Conservation (phyloP, 2,329 filamentous ascomycete genomes). For the Pleurostoma richardsiae region DNA sequence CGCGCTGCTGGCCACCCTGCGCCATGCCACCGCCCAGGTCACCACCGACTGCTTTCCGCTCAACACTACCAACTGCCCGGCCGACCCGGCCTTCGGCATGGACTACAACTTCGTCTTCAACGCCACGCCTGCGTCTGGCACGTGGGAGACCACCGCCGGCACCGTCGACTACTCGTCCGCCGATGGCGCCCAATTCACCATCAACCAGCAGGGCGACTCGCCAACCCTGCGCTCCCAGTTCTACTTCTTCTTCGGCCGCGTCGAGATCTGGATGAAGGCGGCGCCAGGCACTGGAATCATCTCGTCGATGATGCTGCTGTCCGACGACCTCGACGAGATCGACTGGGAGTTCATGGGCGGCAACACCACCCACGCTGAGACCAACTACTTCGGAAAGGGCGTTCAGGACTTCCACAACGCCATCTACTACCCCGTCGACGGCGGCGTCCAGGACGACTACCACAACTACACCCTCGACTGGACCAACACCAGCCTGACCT, state of each 20-base stretch:
- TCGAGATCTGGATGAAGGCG: conserved; percentile 74
- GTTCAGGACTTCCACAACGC: conserved; percentile 58
- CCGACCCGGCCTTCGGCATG: conserved; percentile 66
- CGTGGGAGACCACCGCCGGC: conserved; percentile 68
- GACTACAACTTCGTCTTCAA: conserved; percentile 62
- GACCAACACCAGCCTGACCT: conserved; percentile 62
- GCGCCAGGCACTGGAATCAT: conserved; percentile 72
- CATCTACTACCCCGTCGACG: conserved; percentile 48
- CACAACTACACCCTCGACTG: conserved; percentile 76
- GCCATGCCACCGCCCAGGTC: conserved; percentile 63
- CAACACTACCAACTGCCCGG: conserved; percentile 60
- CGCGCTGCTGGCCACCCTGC: conserved; percentile 35
- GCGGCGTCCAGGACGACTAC: conserved; percentile 52
- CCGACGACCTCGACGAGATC: conserved; percentile 80
- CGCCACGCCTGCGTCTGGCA: conserved; percentile 46
- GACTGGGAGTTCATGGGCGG: conserved; percentile 80
- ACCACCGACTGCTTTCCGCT: conserved; percentile 73
- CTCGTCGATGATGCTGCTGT: conserved; percentile 77
- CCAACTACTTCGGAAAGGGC: conserved; percentile 79
- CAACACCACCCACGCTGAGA: conserved; percentile 57
- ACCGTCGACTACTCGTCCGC: conserved; percentile 54
- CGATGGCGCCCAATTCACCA: conserved; percentile 66
- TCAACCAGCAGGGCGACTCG: conserved; percentile 65
- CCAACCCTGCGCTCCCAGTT: conserved; percentile 76
- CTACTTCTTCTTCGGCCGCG: conserved; percentile 81